Base-by-base conservation (phyloP, 495 filamentous ascomycete genomes). In the Xylaria cubensis region DNA sequence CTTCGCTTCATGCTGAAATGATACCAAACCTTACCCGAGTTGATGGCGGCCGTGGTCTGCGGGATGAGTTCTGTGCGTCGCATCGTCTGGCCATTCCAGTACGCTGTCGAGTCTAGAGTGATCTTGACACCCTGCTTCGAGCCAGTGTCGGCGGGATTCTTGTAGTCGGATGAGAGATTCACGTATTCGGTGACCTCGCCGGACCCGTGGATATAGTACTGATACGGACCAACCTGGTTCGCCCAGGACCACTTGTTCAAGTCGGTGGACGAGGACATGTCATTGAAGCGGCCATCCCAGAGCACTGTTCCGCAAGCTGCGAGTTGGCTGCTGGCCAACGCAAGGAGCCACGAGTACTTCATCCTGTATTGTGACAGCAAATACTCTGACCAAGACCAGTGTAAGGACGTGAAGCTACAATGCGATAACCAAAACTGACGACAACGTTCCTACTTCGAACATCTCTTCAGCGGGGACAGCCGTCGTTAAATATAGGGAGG, bases 121-220 rank as follows among this genome's bases (percentile, higher is more conserved):
- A 91, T 85, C 76, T 90, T 89, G 63, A 87, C 86, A 9, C 90
- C 90, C 75, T 91, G 86, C 29, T 79, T 85, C 21, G 88, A 87
- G 63, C 79, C 82, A 4, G 80, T 84, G 75, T 90, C 88, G 21
- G 86, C 88, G 9, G 90, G 90, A 77, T 91, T 92, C 81, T 91
- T 91, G 84, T 80, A 90, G 48, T 74, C 69, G 4, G 74, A 59
- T 13, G 76, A 75, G 10, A 91, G 82, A 71, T 86, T 88, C 64
- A 92, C 85, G 73, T 92, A 92, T 64, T 87, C 74, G 19, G 83
- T 81, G 3, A 90, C 88, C 3, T 78, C 48, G 24, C 82, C 86
- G 9, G 80, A 76, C 4, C 90, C 90, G 82, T 92, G 88, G 79
- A 92, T 93, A 81, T 93, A 92, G 84, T 91, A 92, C 75, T 92